These are phyloP conservation scores for Acephala macrosclerotiorum DNA, from an alignment of 2,329 filamentous ascomycete species.

Conservation along the genomic window DNA sequence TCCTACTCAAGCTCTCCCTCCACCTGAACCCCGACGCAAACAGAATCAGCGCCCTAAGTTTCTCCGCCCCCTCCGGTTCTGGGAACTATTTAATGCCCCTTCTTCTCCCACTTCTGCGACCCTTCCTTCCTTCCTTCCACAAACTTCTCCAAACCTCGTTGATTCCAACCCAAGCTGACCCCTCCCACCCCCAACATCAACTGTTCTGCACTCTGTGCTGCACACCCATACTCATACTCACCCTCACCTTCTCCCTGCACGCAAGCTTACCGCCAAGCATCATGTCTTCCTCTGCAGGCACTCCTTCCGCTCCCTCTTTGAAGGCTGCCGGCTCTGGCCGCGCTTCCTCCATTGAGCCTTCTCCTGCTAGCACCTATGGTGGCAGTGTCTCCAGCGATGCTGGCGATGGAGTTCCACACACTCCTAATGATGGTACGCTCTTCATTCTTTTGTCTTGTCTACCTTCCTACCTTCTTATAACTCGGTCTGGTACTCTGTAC, in stretches of 20 bases:
- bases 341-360: conserved; percentile 31
- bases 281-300: conserved; percentile 23
- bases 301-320: conserved; percentile 17
- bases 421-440: conserved; percentile 35
- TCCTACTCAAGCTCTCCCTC: neutral
- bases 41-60: neutral
- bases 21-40: neutral
- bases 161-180: conserved; percentile 9
- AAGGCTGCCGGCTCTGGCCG: conserved; percentile 15
- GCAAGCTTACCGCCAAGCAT: neutral
- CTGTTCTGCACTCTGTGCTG: conserved; percentile 8
- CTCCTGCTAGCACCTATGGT: conserved; percentile 39
- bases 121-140: neutral
- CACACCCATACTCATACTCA: conserved; percentile 2
- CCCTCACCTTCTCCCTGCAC: neutral
- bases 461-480: neutral
- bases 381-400: conserved; percentile 34
- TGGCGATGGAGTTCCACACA: conserved; percentile 30
- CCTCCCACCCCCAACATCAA: neutral
- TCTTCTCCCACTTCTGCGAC: neutral
- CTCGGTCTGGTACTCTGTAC: neutral
- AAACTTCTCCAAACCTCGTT: neutral
- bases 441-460: neutral
- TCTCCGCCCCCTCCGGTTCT: neutral
- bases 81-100: neutral